Percentiles rank a stretch among this genome's conserved stretches.
phyloP scores from a whole-genome alignment of 768 basidiomycete species.

The Botryobasidium botryosum region DNA sequence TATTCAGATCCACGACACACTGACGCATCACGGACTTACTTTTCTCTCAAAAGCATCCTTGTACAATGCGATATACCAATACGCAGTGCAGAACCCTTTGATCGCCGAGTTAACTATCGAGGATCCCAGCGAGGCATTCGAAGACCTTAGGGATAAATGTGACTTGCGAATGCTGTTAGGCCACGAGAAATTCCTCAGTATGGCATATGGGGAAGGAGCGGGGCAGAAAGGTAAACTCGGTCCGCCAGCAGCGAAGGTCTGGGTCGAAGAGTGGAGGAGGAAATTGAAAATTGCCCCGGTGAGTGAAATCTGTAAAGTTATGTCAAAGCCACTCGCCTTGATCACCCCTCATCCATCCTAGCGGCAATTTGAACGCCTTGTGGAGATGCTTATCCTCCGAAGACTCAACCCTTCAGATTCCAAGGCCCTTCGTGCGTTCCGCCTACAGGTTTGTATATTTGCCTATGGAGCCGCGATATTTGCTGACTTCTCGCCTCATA shows the following conservation, averaged over 20 bases:
- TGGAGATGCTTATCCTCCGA: slow-evolving; percentile 77
- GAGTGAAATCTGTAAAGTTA: slow-evolving; percentile 16
- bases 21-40: slow-evolving; percentile 1
- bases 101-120: slow-evolving; percentile 93
- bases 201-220: slow-evolving; percentile 28
- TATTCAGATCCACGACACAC: background rate
- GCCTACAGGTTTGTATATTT: slow-evolving; percentile 36
- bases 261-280: slow-evolving; percentile 65
- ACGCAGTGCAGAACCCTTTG: slow-evolving; percentile 43
- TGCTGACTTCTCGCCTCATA: slow-evolving; percentile 9
- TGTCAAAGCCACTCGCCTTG: background rate
- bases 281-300: slow-evolving; percentile 86
- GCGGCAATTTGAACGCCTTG: slow-evolving; percentile 85
- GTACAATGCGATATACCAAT: slow-evolving; percentile 71
- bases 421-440: slow-evolving; percentile 42
- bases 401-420: slow-evolving; percentile 47
- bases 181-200: slow-evolving; percentile 46
- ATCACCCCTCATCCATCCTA: slow-evolving; percentile 18
- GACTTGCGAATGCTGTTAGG: slow-evolving; percentile 67
- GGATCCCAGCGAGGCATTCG: slow-evolving; percentile 95
- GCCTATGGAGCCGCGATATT: background rate
- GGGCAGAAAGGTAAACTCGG: slow-evolving; percentile 41
- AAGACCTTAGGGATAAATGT: slow-evolving; percentile 85
- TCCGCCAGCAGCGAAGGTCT: slow-evolving; percentile 57
- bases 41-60: slow-evolving; percentile 54